These are phyloP conservation scores for Oidiodendron maius DNA, from an alignment of 495 filamentous ascomycete genomes.

Conservation along the genomic window DNA sequence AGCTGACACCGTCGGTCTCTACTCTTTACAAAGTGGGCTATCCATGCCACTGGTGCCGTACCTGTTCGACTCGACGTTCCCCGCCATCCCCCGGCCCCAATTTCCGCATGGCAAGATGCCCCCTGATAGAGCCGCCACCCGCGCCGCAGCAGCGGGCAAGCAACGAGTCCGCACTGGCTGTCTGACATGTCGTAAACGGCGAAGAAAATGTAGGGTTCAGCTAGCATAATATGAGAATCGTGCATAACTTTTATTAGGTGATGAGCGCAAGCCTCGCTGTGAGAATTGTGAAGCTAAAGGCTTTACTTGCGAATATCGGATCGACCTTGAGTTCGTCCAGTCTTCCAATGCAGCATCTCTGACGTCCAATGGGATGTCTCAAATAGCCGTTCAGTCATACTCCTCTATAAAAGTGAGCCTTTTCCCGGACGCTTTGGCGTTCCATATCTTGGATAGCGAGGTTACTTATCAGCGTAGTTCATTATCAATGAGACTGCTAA, in stretches of 20 bases:
- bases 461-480: background rate
- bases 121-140: background rate
- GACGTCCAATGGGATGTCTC: no score
- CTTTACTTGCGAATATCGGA: conserved; percentile 4
- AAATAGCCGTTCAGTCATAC: background rate
- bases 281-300: conserved; percentile 4
- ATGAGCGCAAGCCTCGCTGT: conserved; percentile 6
- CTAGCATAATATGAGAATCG: background rate
- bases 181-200: conserved; percentile 1
- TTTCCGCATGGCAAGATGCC: no score
- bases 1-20: no score
- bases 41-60: no score
- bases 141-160: conserved; percentile 8
- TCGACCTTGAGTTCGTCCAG: conserved; percentile 3
- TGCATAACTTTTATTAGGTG: conserved; percentile 1
- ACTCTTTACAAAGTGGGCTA: no score
- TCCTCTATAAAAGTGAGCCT: background rate
- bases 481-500: background rate
- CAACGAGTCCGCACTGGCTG: conserved; percentile 9
- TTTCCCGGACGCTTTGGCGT: no score
- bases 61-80: no score
- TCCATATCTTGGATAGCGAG: no score
- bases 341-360: background rate
- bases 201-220: conserved; percentile 4
- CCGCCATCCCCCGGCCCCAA: no score